Evolutionary conservation across 176 grass and related monocot genomes (phyloP), one percentile per base, ranked within the genome.

Genomic region (Rhipidocladum racemiflorum): DNA sequence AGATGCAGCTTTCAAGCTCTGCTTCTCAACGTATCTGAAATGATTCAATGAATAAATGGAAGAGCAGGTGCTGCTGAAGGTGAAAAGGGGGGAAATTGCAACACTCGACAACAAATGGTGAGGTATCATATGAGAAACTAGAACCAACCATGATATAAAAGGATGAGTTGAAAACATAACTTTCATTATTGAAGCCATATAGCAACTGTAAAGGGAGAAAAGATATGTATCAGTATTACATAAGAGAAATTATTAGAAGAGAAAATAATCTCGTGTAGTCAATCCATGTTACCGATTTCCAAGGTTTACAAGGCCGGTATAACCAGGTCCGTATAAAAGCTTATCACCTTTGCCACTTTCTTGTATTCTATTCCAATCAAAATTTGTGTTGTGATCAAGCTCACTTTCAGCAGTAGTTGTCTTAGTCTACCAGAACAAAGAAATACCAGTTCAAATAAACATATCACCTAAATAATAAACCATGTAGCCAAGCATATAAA

Each of bases 361-460:
- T 85, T 99, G 96, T 76, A 99, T 88, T 87, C 96, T 91, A 68
- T 95, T 99, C 96, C 96, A 99, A 61, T 99, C 96, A 93, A 86
- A 99, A 91, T 93, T 99, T 51, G 91, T 94, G 78, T 99, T 99
- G 55, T 86, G 77, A 74, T 99, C 96, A 86, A 99, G 90, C 82
- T 99, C 96, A 88, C 96, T 99, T 83, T 99, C 96, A 35, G 96
- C 96, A 56, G 96, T 99, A 78, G 96, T 99, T 93, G 95, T 99
- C 74, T 99, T 93, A 68, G 96, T 99, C 96, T 99, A 80, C 67
- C 86, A 72, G 36, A 76, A 77, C 61, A 80, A 27, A 84, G 29
- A 28, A 72, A 77, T 13, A 6, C 5, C 32, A 21, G 23, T 34
- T 75, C 36, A 53, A 49, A 67, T 76, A 40, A 76, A 57, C 16